Evolutionary conservation across 1,284 basidiomycete genomes (phyloP).

Genomic region (Ustilago loliicola): DNA sequence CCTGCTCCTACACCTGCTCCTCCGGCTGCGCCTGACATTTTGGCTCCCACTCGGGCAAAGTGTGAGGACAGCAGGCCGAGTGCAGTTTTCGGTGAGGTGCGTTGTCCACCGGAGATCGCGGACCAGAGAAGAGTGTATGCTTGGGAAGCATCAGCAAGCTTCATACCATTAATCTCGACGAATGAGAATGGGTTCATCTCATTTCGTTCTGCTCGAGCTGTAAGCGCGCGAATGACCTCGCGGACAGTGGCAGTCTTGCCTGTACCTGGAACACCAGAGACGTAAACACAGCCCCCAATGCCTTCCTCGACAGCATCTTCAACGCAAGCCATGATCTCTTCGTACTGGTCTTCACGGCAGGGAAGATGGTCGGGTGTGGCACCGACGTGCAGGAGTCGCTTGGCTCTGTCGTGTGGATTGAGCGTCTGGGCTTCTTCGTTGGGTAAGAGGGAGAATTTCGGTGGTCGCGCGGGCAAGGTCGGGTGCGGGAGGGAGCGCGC

Average conservation of each 20-base stretch:
- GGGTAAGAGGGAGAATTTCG: slow-evolving; percentile 54
- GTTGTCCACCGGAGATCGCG: slow-evolving; percentile 54
- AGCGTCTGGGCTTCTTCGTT: slow-evolving; percentile 36
- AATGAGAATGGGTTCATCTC: slow-evolving; percentile 94
- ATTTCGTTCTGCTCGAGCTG: slow-evolving; percentile 72
- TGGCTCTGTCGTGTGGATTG: slow-evolving; percentile 60
- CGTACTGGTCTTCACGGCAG: slow-evolving; percentile 89
- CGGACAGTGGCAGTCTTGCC: slow-evolving; percentile 95
- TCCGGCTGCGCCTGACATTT: slow-evolving; percentile 35
- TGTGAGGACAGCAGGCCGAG: slow-evolving; percentile 53
- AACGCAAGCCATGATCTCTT: slow-evolving; percentile 81
- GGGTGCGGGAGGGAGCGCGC: slow-evolving; percentile 43
- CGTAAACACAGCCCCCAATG: slow-evolving; percentile 94
- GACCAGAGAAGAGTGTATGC: slow-evolving; percentile 67
- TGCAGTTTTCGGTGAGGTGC: slow-evolving; percentile 60
- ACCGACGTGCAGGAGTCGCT: slow-evolving; percentile 84
- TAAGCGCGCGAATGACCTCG: slow-evolving; percentile 82
- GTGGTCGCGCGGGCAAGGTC: slow-evolving; percentile 53
- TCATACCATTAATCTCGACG: slow-evolving; percentile 97
- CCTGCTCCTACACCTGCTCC: slow-evolving; percentile 36
- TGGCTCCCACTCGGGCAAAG: slow-evolving; percentile 50
- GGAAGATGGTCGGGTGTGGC: slow-evolving; percentile 90
- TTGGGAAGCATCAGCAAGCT: slow-evolving; percentile 70
- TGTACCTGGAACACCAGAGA: slow-evolving; percentile 89
- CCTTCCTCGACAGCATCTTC: slow-evolving; percentile 90